Base-by-base conservation (phyloP, 805 yeast genomes). In the Dipodascus geniculatus region DNA sequence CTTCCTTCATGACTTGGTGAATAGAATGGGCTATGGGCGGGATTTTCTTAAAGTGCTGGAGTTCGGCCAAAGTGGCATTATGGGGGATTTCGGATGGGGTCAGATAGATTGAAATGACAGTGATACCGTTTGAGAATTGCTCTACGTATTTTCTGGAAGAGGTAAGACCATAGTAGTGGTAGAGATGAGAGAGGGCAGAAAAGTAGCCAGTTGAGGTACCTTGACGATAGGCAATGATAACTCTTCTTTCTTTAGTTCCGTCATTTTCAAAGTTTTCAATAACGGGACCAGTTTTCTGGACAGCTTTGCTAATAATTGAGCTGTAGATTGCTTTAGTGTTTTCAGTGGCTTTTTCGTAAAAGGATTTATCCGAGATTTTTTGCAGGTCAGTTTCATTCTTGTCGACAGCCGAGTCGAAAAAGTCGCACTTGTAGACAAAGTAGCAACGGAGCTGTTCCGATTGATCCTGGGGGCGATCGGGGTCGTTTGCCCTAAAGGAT, bases 71-170 rank as follows among this genome's bases (percentile, higher is more conserved):
- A 22, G 68, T 61, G 17, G 71, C 65, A 23, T 62, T 71, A 54
- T 69, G 67, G 3, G 71, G 69, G 58, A 77, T 82, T 33, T 78
- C 73, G 42, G 79, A 72, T 54, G 87, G 84, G 49, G 79, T 79
- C 64, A 91, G 77, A 70, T 93, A 93, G 75, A 89, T 78, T 42
- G 97, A 89, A 63, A 89, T 80, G 52, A 91, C 78, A 22, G 96
- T 83, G 58, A 83, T 78, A 52, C 96, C 96, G 65, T 90, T 88
- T 60, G 90, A 76, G 67, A 91, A 93, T 67, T 90, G 93, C 69
- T 91, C 99, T 55, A 93, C 89, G 66, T 90, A 93, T 71, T 89
- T 89, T 68, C 96, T 81, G 51, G 93, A 82, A 56, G 90, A 81
- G 49, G 80, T 78, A 61, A 93, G 77, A 58, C 88, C 85, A 71